phyloP scores from a whole-genome alignment of 2,329 filamentous ascomycete species.

The Exophiala bonariae region DNA sequence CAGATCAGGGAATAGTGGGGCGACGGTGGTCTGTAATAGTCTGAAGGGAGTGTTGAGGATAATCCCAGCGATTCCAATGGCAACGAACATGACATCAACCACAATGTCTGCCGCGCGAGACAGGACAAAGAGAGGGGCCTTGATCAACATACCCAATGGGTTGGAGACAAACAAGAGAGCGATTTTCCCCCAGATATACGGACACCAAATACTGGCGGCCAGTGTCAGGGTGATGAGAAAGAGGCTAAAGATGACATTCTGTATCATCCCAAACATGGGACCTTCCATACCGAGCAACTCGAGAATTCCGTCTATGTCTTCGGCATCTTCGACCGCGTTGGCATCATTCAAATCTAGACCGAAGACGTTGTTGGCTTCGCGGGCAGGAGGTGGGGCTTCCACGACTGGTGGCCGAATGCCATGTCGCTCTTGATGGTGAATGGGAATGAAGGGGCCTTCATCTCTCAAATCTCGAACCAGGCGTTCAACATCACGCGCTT shows the following conservation, averaged over 20 bases:
- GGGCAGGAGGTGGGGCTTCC: constrained; percentile 9
- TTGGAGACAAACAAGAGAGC: constrained; percentile 77
- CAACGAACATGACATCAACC: constrained; percentile 59
- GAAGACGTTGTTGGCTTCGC: constrained; percentile 63
- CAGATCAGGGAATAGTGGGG: constrained; percentile 21
- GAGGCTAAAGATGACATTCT: constrained; percentile 92
- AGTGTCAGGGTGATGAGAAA: constrained; percentile 87
- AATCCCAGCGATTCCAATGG: constrained; percentile 47
- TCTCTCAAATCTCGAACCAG: constrained; percentile 43
- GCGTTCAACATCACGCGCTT: no score
- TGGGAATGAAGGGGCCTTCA: constrained; percentile 62
- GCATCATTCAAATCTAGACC: constrained; percentile 67
- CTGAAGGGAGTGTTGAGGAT: constrained; percentile 41
- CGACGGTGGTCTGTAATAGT: constrained; percentile 28
- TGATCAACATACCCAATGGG: constrained; percentile 65
- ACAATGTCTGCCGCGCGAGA: constrained; percentile 75
- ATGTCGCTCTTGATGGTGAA: constrained; percentile 36
- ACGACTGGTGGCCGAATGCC: constrained; percentile 6
- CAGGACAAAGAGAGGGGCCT: constrained; percentile 69
- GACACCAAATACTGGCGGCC: constrained; percentile 80
- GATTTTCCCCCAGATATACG: constrained; percentile 87
- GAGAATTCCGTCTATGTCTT: constrained; percentile 94
- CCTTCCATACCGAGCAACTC: constrained; percentile 97
- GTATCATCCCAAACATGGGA: constrained; percentile 81
- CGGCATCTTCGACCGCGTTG: constrained; percentile 66